Evolutionary conservation across 2,329 filamentous ascomycete species (phyloP), one percentile per base, ranked within the genome.

Genomic region (Neophaeococcomyces mojaviensis): DNA sequence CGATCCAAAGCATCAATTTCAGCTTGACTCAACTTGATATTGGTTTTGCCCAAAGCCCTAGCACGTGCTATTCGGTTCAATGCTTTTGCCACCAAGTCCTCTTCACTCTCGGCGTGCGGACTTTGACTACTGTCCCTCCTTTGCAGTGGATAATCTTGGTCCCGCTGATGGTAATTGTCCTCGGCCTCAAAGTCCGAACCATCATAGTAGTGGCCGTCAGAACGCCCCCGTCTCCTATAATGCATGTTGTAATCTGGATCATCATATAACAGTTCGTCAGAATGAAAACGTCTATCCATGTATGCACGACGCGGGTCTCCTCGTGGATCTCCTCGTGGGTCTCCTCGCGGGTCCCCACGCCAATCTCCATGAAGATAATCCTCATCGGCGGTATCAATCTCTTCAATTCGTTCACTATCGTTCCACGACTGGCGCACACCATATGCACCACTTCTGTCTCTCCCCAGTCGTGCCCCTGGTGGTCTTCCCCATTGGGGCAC

Each of bases 401-500:
- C 66, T 55, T 69, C 61, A 51, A 66, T 57, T 56, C 65, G 61
- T 57, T 53, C 56, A 57, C 62, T 58, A 54, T 67, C 71, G 61
- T 69, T 67, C 68, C 73, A 74, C 68, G 72, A 62, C 61, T 68
- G 68, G 63, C 71, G 70, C 59, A 61, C 62, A 64, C 69, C 70
- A 67, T 72, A 71, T 56, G 67, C 65, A 39, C 36, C 43, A 28
- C 34, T 32, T 64, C 71, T 75, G 58, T 73, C 69, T 62, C 72
- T 79, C 76, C 78, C 76, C 71, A 61, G 63, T 67, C 76, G 80
- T 78, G 82, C 85, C 85, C 87, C 85, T 78, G 87, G 86, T 92
- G 88, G 88, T 96, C 90, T 96, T 96, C 89, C 90, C 90, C 86
- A 89, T 80, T 33, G 83, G 86, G 89, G 88, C 88, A 84, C 82